Evolutionary conservation across 495 filamentous ascomycete genomes (phyloP), one percentile per base, ranked within the genome.

Genomic region (Penicillium cosmopolitanum): DNA sequence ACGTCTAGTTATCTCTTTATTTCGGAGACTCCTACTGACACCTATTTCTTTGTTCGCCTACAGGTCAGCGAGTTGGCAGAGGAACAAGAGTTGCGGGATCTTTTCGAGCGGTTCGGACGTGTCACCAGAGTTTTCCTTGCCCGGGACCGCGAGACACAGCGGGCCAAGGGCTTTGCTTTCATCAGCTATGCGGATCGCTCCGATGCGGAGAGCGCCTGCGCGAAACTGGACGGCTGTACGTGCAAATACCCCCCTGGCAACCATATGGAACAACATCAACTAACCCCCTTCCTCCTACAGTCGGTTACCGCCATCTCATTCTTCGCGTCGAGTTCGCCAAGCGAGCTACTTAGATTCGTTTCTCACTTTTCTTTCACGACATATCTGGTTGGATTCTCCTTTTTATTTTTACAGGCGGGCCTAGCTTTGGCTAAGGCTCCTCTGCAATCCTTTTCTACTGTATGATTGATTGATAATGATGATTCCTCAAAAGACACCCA

Each of bases 161-260:
- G 92, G 64, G 95, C 96, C 53, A 98, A 98, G 84, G 95, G 95
- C 46, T 98, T 98, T 69, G 95, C 95, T 16, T 98, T 98, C 73
- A 96, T 98, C 79, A 96, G 90, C 73, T 98, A 93, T 75, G 87
- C 87, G 51, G 95, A 98, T 63, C 84, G 94, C 63, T 74, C 78
- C 58, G 96, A 98, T 77, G 95, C 95, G 55, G 87, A 89, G 57
- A 89, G 86, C 76, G 95, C 95, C 8, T 97, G 93, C 77, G 88
- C 90, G 78, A 98, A 96, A 82, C 90, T 98, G 89, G 95, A 98
- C 79, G 96, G 96, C 63, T 97, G 86, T 89, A 81, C 73, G 87
- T 82, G 61, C 60, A 56, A 23, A 58, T 18, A 40, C 6, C 5
- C 48, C 34, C 21, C 60, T 47, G 16, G 23, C 9, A 12, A 35